Evolutionary conservation across 208 protist genomes (phyloP).

Genomic region (Phytomonas francai): DNA sequence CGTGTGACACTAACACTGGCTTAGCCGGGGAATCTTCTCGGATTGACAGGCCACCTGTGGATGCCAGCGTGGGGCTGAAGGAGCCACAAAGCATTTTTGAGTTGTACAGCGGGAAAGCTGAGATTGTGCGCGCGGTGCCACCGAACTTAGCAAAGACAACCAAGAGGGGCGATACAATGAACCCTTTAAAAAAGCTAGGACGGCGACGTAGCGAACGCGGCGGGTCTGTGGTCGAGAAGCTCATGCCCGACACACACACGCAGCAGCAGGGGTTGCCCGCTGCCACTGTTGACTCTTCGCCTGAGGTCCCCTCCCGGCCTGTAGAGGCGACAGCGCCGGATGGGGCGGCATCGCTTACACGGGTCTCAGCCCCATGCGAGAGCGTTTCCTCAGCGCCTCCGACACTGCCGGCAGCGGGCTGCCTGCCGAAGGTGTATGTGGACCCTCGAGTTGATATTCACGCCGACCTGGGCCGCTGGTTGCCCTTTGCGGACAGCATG

Average conservation of each 20-base stretch:
- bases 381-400: not conserved
- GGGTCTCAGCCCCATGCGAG: not conserved
- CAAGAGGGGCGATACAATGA: not conserved
- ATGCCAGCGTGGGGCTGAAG: not conserved
- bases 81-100: not conserved
- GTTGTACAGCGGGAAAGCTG: not conserved
- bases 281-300: not conserved
- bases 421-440: slow-evolving; percentile 20
- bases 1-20: not conserved
- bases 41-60: not conserved
- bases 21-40: not conserved
- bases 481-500: slow-evolving; percentile 49
- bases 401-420: not conserved
- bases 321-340: not conserved
- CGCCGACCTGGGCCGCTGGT: slow-evolving; percentile 31
- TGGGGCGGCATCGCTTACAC: not conserved
- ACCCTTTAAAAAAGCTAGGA: not conserved
- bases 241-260: not conserved
- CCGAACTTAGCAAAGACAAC: not conserved
- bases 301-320: not conserved
- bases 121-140: slow-evolving; percentile 1
- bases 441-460: slow-evolving; percentile 41
- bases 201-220: not conserved
- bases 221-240: not conserved
- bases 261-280: not conserved